Percentiles rank a stretch among this genome's conserved stretches.
phyloP scores from a whole-genome alignment of 1,284 basidiomycete species.

The Bondarzewia mesenterica region DNA sequence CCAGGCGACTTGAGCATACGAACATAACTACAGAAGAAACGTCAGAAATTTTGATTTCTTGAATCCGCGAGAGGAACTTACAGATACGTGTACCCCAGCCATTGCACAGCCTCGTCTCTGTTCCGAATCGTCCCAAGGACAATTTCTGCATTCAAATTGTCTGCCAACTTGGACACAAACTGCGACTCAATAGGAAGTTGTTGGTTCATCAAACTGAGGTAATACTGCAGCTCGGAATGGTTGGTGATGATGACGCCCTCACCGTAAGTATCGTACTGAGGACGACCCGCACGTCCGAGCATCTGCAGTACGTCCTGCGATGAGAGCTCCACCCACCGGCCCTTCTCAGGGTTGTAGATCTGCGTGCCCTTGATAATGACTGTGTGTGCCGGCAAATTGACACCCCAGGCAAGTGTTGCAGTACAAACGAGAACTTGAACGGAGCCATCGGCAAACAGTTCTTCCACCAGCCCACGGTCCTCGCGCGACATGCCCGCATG shows the following conservation, averaged over 20 bases:
- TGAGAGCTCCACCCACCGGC: constrained; percentile 93
- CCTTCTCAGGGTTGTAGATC: constrained; percentile 99
- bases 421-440: constrained; percentile 96
- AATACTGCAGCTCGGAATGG: constrained; percentile 95
- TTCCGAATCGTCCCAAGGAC: constrained; percentile 95
- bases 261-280: constrained; percentile 95
- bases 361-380: constrained; percentile 99
- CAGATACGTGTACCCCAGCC: constrained; percentile 94
- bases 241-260: constrained; percentile 99
- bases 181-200: constrained; percentile 97
- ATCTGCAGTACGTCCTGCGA: constrained; percentile 98
- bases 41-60: constrained; percentile 3
- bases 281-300: constrained; percentile 96
- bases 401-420: constrained; percentile 98
- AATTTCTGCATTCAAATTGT: constrained; percentile 97
- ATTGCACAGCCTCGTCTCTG: constrained; percentile 95
- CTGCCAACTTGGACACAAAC: constrained; percentile 87
- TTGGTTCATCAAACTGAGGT: constrained; percentile 88
- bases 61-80: constrained; percentile 32
- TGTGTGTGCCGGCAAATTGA: constrained; percentile 95
- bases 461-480: constrained; percentile 90
- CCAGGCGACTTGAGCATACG: constrained; percentile 90
- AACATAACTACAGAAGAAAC: constrained; percentile 59
- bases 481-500: constrained; percentile 98
- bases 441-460: constrained; percentile 88